Evolutionary conservation across 2,329 filamentous ascomycete species (phyloP).

Genomic region (Septoria petroselini): DNA sequence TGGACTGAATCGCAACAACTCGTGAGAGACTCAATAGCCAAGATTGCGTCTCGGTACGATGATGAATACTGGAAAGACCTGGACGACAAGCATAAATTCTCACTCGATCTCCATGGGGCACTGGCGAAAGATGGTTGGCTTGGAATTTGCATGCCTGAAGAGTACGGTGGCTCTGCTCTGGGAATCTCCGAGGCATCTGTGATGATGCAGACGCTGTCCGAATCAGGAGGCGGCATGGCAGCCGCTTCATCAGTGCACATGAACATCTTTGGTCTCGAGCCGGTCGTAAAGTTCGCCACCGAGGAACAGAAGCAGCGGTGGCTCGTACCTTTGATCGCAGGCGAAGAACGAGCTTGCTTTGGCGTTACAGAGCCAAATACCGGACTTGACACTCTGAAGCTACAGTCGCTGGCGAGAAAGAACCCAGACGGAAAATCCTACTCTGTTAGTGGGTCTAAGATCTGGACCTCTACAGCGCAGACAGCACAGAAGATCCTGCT

Average conservation of each 20-base stretch:
- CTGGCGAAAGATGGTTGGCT: conserved; percentile 46
- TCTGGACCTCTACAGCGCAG: conserved; percentile 49
- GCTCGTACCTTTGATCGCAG: conserved; percentile 42
- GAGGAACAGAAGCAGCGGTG: conserved; percentile 44
- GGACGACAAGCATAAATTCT: conserved; percentile 46
- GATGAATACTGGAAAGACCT: conserved; percentile 45
- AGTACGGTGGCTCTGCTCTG: conserved; percentile 44
- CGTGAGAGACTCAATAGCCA: conserved; percentile 46
- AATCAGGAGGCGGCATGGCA: conserved; percentile 46
- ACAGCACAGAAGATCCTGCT: conserved; percentile 46
- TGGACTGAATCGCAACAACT: conserved; percentile 43
- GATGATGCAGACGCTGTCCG: conserved; percentile 51
- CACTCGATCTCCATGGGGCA: conserved; percentile 42
- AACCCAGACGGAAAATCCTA: conserved; percentile 39
- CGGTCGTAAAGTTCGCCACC: conserved; percentile 46
- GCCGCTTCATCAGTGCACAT: conserved; percentile 47
- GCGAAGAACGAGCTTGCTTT: conserved; percentile 53
- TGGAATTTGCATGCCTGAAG: conserved; percentile 46
- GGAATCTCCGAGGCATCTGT: conserved; percentile 45
- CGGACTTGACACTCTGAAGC: conserved; percentile 44
- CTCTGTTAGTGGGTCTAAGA: conserved; percentile 42
- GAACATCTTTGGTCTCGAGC: conserved; percentile 50
- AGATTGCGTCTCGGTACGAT: conserved; percentile 44
- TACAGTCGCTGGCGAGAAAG: conserved; percentile 40
- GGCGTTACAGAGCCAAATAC: conserved; percentile 59